A percentile compares a stretch with the other conserved stretches of the same genome.
These are phyloP conservation scores for Coccomyxa sp. DNA, from an alignment of 139 green algal genomes.

Conservation along the genomic window DNA sequence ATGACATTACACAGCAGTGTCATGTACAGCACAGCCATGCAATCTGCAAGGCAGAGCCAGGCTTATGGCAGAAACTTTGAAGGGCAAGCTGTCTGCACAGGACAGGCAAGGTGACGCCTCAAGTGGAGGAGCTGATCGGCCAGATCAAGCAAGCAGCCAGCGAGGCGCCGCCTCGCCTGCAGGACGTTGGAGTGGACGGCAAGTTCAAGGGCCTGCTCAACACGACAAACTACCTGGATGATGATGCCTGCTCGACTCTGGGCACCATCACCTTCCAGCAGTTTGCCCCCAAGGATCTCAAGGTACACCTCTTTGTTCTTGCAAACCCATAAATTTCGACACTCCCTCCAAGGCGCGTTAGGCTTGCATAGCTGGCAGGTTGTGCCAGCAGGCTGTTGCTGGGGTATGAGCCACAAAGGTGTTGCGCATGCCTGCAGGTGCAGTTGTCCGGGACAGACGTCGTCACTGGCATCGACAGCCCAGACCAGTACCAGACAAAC, in stretches of 20 bases:
- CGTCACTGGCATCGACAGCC: background rate
- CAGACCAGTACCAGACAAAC: conserved; percentile 1
- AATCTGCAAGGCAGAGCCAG: background rate
- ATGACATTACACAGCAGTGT: background rate
- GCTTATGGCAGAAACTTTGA: background rate
- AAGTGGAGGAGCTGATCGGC: background rate
- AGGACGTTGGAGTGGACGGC: background rate
- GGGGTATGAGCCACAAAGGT: background rate
- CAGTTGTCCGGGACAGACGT: background rate
- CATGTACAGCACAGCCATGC: background rate
- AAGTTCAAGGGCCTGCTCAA: background rate
- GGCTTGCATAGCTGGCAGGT: background rate
- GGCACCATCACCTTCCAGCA: conserved; percentile 10
- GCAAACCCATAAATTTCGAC: background rate
- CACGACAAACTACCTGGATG: conserved; percentile 12
- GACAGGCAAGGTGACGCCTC: background rate
- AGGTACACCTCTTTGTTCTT: background rate
- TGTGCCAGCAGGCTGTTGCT: background rate
- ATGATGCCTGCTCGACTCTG: background rate
- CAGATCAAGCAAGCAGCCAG: background rate
- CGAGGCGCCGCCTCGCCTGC: background rate
- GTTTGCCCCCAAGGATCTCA: conserved; percentile 7
- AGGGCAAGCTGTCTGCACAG: background rate
- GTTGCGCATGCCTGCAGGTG: background rate
- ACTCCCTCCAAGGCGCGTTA: background rate